Conservation (phyloP, 768 basidiomycete genomes). For the Obba rivulosa region DNA sequence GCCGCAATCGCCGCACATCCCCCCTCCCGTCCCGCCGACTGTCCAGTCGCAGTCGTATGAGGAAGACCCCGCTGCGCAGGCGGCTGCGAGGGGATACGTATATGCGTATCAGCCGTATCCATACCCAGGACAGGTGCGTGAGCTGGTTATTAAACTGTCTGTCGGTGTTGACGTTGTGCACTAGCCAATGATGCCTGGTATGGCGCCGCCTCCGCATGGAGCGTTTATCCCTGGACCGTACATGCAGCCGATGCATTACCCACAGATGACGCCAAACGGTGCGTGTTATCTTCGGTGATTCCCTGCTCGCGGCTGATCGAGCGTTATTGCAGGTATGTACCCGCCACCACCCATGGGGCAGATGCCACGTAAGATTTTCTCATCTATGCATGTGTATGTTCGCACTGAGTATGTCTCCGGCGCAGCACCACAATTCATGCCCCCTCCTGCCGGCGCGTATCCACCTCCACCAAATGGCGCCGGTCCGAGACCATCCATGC, state of each 20-base stretch:
- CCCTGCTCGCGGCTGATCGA: constrained; percentile 1
- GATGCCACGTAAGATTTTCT: constrained; percentile 73
- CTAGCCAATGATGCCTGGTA: constrained; percentile 82
- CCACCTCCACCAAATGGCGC: constrained; percentile 75
- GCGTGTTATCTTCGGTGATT: constrained; percentile 18
- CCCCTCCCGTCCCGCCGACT: constrained; percentile 60
- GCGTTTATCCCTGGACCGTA: constrained; percentile 76
- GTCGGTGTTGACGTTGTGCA: constrained; percentile 5
- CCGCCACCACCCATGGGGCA: constrained; percentile 76
- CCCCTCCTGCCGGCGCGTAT: constrained; percentile 71
- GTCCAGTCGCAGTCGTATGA: constrained; percentile 76
- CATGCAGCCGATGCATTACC: constrained; percentile 84
- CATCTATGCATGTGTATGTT: not conserved
- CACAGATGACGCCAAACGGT: constrained; percentile 78
- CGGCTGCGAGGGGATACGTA: constrained; percentile 52
- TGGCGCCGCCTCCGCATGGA: constrained; percentile 76
- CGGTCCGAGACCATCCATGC: constrained; percentile 81
- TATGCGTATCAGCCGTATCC: constrained; percentile 73
- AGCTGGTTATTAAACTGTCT: not conserved
- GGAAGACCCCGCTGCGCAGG: constrained; percentile 63
- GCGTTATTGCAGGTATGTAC: constrained; percentile 61
- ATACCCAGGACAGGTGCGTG: constrained; percentile 71
- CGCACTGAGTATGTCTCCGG: not conserved
- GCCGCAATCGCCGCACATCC: constrained; percentile 61
- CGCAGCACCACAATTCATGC: constrained; percentile 76